These are phyloP conservation scores for Cystobasidium sp. DNA, from an alignment of 1,284 basidiomycete species.

Conservation along the genomic window DNA sequence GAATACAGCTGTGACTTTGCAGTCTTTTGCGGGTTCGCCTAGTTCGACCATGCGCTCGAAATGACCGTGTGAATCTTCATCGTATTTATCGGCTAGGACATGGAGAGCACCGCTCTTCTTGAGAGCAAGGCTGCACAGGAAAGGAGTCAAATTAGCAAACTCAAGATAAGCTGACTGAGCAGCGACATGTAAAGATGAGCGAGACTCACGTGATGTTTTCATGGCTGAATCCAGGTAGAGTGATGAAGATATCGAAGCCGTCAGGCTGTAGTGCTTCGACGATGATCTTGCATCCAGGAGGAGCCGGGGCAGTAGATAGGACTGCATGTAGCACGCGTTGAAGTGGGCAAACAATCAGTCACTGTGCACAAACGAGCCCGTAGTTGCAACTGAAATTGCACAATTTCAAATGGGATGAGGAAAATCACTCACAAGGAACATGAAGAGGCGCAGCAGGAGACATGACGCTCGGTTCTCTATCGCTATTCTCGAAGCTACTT, in stretches of 20 bases:
- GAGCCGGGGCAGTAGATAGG: constrained; percentile 26
- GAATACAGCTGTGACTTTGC: constrained; percentile 42
- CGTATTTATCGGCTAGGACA: constrained; percentile 42
- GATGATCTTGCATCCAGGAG: constrained; percentile 38
- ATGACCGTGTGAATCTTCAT: constrained; percentile 24
- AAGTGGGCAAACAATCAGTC: background rate
- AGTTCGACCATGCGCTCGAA: constrained; percentile 41
- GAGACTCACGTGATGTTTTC: constrained; percentile 39
- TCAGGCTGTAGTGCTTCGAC: constrained; percentile 32
- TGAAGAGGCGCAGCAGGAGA: constrained; percentile 29
- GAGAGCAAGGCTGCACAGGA: constrained; percentile 34
- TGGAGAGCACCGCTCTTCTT: constrained; percentile 40
- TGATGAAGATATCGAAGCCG: constrained; percentile 30
- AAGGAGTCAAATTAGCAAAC: background rate
- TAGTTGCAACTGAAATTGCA: background rate
- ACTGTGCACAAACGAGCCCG: background rate
- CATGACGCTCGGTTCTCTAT: constrained; percentile 35
- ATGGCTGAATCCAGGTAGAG: constrained; percentile 35
- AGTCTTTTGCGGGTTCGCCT: constrained; percentile 32
- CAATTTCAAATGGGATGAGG: background rate
- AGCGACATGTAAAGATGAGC: too few relatives aligned
- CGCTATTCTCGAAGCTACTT: constrained; percentile 1
- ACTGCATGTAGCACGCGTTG: background rate
- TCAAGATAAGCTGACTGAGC: background rate
- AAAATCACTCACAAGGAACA: constrained; percentile 28